Conservation (phyloP, 768 basidiomycete genomes). For the Tricholoma furcatifolium region DNA sequence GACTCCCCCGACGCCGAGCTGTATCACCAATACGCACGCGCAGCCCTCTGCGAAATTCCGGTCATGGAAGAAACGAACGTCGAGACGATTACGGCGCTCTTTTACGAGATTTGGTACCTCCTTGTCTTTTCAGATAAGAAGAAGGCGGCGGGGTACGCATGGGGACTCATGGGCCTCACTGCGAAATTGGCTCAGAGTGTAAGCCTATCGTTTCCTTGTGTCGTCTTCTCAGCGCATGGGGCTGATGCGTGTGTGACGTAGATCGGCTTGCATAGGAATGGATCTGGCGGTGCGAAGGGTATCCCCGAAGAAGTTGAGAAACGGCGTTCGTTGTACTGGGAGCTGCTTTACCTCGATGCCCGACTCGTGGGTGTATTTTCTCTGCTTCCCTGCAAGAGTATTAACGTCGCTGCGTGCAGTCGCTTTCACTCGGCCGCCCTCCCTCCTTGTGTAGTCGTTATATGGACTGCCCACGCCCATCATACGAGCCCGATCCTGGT, state of each 20-base stretch:
- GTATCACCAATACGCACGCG: slow-evolving; percentile 60
- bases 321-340: slow-evolving; percentile 69
- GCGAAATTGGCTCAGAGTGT: slow-evolving; percentile 64
- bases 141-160: slow-evolving; percentile 58
- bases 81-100: slow-evolving; percentile 57
- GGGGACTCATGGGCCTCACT: slow-evolving; percentile 56
- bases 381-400: slow-evolving; percentile 5
- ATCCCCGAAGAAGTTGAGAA: slow-evolving; percentile 72
- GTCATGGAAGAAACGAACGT: slow-evolving; percentile 70
- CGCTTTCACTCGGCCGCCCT: slow-evolving; percentile 65
- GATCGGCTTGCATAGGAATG: slow-evolving; percentile 38
- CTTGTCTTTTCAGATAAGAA: slow-evolving; percentile 70
- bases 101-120: slow-evolving; percentile 67
- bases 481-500: slow-evolving; percentile 40
- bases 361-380: slow-evolving; percentile 46
- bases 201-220: slow-evolving; percentile 64
- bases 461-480: slow-evolving; percentile 55
- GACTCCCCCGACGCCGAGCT: slow-evolving; percentile 56
- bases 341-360: slow-evolving; percentile 63
- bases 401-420: slow-evolving; percentile 27
- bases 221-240: slow-evolving; percentile 18
- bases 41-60: slow-evolving; percentile 57
- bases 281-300: slow-evolving; percentile 55
- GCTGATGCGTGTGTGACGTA: not conserved
- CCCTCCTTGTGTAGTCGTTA: slow-evolving; percentile 62